Percentiles rank a stretch among this genome's conserved stretches.
Conservation (phyloP, 768 basidiomycete species). For the Termitomyces sp. region DNA sequence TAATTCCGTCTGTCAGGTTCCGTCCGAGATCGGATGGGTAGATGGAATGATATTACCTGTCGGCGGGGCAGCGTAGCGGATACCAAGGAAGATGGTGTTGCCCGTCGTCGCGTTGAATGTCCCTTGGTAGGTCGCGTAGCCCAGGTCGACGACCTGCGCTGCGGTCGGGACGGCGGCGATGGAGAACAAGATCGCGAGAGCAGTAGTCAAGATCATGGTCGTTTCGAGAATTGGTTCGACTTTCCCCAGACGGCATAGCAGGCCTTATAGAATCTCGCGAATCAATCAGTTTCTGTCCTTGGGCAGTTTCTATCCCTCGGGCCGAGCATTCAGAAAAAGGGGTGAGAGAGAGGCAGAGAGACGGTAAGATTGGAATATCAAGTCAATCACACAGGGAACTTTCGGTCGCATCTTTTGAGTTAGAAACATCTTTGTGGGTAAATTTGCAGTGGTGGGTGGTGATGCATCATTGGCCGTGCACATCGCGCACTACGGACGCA, state of each 20-base stretch:
- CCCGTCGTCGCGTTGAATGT: slow-evolving; percentile 24
- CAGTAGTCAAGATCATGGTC: neutral
- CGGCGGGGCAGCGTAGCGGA: slow-evolving; percentile 47
- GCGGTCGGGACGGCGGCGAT: neutral
- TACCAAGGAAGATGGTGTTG: slow-evolving; percentile 32
- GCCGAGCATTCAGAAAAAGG: neutral
- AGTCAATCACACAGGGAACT: no score
- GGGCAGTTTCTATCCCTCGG: no score
- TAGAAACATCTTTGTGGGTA: no score
- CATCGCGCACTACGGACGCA: no score
- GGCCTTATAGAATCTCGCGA: neutral
- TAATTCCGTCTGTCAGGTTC: neutral
- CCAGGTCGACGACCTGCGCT: slow-evolving; percentile 31
- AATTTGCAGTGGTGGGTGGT: no score
- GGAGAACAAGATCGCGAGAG: neutral
- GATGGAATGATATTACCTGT: slow-evolving; percentile 23
- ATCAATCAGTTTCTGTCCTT: neutral
- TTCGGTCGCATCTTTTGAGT: no score
- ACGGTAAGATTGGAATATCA: no score
- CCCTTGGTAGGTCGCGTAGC: slow-evolving; percentile 41
- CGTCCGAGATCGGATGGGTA: neutral
- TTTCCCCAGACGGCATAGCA: neutral
- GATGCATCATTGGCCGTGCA: no score
- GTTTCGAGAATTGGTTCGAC: neutral
- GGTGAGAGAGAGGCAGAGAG: no score